Evolutionary conservation across 306 rosid species (phyloP).

Genomic region (Prunus davidiana): DNA sequence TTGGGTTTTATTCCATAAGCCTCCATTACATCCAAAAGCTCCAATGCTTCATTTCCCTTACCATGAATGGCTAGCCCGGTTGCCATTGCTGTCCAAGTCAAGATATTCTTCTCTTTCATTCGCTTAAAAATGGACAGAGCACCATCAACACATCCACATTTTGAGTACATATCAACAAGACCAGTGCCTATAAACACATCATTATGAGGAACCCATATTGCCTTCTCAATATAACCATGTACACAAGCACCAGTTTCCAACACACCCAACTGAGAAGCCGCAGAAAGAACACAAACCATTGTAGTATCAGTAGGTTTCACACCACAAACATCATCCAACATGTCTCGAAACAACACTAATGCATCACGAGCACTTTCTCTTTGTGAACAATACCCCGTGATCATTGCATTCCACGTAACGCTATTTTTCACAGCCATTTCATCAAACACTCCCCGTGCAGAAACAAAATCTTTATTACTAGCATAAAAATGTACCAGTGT

Average conservation of each 20-base stretch:
- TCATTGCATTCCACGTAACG: constrained; percentile 76
- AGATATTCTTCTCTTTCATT: constrained; percentile 54
- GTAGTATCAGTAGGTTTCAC: constrained; percentile 67
- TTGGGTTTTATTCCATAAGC: constrained; percentile 56
- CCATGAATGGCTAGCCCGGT: constrained; percentile 82
- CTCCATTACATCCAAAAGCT: constrained; percentile 55
- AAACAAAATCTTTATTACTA: constrained; percentile 45
- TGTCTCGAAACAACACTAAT: constrained; percentile 48
- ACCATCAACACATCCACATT: constrained; percentile 63
- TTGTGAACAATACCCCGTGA: constrained; percentile 59
- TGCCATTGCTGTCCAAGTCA: constrained; percentile 80
- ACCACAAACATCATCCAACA: constrained; percentile 51
- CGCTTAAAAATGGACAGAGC: constrained; percentile 48
- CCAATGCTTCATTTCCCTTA: constrained; percentile 55
- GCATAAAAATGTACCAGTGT: constrained; percentile 59
- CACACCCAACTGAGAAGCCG: constrained; percentile 60
- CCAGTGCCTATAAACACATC: constrained; percentile 80
- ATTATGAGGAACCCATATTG: constrained; percentile 39
- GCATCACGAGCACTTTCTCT: constrained; percentile 42
- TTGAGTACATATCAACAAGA: constrained; percentile 80
- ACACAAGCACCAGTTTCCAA: constrained; percentile 57
- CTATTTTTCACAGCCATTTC: constrained; percentile 57
- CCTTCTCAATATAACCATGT: constrained; percentile 64
- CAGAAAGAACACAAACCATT: constrained; percentile 58
- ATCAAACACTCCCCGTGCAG: constrained; percentile 63